These are phyloP conservation scores for Astrocystis sublimbata DNA, from an alignment of 495 filamentous ascomycete species.

Conservation along the genomic window DNA sequence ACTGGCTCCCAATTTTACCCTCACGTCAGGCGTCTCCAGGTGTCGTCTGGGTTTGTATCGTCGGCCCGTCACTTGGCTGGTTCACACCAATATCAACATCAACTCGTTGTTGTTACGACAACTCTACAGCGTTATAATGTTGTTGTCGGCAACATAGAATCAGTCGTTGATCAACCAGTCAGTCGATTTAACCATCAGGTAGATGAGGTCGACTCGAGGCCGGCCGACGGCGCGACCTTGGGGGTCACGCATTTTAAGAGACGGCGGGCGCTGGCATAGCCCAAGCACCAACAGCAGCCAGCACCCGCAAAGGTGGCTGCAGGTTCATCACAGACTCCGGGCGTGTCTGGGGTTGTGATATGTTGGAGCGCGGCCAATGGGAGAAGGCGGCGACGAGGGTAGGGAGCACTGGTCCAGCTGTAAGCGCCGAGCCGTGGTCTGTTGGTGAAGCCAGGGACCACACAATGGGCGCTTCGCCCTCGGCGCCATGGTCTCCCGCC, in stretches of 20 bases:
- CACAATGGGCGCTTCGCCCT: slow-evolving; percentile 16
- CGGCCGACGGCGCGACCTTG: slow-evolving; percentile 22
- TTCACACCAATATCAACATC: slow-evolving; percentile 17
- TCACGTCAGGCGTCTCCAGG: not conserved
- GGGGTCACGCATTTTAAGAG: slow-evolving; percentile 33
- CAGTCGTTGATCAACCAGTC: not conserved
- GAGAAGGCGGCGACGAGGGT: slow-evolving; percentile 19
- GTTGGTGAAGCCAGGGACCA: slow-evolving; percentile 19
- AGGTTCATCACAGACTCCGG: slow-evolving; percentile 30
- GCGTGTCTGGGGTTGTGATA: slow-evolving; percentile 32
- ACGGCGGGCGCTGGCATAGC: slow-evolving; percentile 20
- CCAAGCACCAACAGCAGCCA: slow-evolving; percentile 16
- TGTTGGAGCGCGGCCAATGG: slow-evolving; percentile 31
- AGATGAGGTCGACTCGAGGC: slow-evolving; percentile 26
- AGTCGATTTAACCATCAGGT: slow-evolving; percentile 20
- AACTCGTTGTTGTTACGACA: not conserved
- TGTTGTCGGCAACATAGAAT: not conserved
- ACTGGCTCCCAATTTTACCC: not conserved
- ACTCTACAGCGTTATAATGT: not conserved
- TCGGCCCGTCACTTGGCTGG: not conserved
- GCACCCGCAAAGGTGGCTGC: slow-evolving; percentile 21
- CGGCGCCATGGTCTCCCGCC: slow-evolving; percentile 20
- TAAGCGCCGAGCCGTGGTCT: slow-evolving; percentile 36
- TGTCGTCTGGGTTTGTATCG: not conserved
- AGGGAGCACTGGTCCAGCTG: slow-evolving; percentile 13